Evolutionary conservation across 768 basidiomycete species (phyloP).

Genomic region (Suillus cothurnatus): DNA sequence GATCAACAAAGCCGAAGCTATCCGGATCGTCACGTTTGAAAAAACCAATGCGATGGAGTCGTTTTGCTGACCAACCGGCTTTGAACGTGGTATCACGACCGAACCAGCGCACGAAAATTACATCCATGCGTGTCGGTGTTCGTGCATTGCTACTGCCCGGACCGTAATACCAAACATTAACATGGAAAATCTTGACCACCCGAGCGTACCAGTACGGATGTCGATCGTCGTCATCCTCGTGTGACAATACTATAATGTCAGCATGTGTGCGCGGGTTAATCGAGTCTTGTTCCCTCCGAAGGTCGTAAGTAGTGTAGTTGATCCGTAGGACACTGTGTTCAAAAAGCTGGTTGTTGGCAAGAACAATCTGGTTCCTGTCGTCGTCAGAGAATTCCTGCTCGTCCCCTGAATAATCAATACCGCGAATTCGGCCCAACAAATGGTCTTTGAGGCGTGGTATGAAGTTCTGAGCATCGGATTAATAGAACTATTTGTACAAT

Average conservation of each 20-base stretch:
- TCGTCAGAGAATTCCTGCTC: neutral
- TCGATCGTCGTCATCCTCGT: neutral
- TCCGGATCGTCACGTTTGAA: constrained; percentile 8
- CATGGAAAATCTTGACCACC: neutral
- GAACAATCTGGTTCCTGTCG: neutral
- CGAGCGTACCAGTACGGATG: neutral
- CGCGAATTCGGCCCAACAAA: no score
- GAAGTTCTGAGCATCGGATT: no score
- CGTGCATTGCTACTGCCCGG: neutral
- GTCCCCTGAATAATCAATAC: neutral
- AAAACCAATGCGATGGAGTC: constrained; percentile 35
- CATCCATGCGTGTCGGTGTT: neutral
- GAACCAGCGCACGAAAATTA: constrained; percentile 44
- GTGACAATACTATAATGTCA: neutral
- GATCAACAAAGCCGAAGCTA: constrained; percentile 51
- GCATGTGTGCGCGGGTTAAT: neutral
- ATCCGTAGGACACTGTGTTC: neutral
- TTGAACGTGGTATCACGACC: constrained; percentile 27
- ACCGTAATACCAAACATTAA: neutral
- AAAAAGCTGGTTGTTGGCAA: neutral
- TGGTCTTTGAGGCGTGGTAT: no score
- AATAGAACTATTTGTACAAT: no score
- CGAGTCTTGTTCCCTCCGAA: neutral
- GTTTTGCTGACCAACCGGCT: constrained; percentile 25
- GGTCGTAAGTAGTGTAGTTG: neutral